Evolutionary conservation across 179 eudicot species (phyloP).

Genomic region (Patellifolia procumbens): DNA sequence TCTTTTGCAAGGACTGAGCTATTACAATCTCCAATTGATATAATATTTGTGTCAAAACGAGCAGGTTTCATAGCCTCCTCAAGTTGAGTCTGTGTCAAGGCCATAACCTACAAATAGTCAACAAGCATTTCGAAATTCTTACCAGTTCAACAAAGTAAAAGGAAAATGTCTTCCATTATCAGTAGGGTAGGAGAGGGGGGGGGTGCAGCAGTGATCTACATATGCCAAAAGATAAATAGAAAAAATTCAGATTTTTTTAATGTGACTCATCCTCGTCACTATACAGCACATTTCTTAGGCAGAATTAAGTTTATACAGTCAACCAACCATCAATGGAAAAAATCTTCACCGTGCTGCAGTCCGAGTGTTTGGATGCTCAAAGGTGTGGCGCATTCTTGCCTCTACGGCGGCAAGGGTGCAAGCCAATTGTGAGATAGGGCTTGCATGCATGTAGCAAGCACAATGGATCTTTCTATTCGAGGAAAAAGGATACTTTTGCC

Average conservation of each 20-base stretch:
- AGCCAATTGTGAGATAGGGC: no score
- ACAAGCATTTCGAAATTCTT: constrained; percentile 6
- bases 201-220: not conserved
- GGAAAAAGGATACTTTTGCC: no score
- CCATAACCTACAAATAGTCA: constrained; percentile 61
- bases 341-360: no score
- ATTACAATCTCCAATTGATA: constrained; percentile 48
- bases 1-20: constrained; percentile 53
- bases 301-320: not conserved
- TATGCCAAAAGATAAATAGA: not conserved
- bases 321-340: not conserved
- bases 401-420: no score
- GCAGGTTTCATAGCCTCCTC: constrained; percentile 92
- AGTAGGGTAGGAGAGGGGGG: not conserved
- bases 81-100: constrained; percentile 83
- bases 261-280: not conserved
- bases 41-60: constrained; percentile 46
- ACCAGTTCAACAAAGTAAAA: not conserved
- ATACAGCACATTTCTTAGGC: not conserved
- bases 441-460: no score
- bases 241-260: not conserved
- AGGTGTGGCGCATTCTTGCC: no score
- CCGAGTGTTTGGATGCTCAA: no score
- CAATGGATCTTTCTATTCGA: no score
- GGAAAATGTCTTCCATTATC: not conserved